Percentiles rank a stretch among this genome's conserved stretches.
Conservation (phyloP, 2,329 filamentous ascomycete species). For the Thelonectria olida region DNA sequence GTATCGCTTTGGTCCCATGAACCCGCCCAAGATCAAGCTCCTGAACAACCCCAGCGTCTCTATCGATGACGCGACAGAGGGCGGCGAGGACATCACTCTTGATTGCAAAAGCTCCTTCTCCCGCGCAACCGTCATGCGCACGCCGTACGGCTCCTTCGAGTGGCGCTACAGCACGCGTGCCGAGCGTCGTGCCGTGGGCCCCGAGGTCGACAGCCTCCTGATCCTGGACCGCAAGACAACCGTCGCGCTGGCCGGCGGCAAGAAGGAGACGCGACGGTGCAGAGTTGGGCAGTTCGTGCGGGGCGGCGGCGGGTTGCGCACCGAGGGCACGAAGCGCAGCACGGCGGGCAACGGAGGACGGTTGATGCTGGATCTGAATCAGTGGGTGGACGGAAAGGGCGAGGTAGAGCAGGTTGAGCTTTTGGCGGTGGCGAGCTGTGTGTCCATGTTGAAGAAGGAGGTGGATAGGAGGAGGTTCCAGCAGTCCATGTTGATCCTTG, state of each 20-base stretch:
- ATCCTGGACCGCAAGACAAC: constrained; percentile 59
- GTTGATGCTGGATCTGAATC: constrained; percentile 53
- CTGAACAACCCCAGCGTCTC: constrained; percentile 9
- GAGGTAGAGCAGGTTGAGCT: constrained; percentile 53
- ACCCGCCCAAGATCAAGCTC: constrained; percentile 56
- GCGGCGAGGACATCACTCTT: constrained; percentile 39
- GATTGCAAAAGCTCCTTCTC: constrained; percentile 53
- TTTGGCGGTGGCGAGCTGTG: constrained; percentile 64
- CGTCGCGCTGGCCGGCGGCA: constrained; percentile 41
- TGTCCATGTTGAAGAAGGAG: constrained; percentile 73
- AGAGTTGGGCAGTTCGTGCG: constrained; percentile 56
- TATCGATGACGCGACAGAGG: background rate
- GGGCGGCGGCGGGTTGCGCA: constrained; percentile 48
- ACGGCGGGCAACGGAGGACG: constrained; percentile 62
- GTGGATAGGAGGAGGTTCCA: constrained; percentile 64
- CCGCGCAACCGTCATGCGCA: constrained; percentile 56
- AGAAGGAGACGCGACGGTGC: constrained; percentile 41
- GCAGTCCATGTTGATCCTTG: constrained; percentile 60
- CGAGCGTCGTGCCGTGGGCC: constrained; percentile 55
- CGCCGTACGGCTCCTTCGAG: constrained; percentile 59
- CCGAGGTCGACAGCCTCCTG: constrained; percentile 52
- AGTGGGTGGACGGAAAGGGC: constrained; percentile 46
- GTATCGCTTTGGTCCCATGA: constrained; percentile 66
- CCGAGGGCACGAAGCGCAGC: constrained; percentile 46
- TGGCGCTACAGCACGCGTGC: constrained; percentile 64